Evolutionary conservation across 257 asterid genomes (phyloP), one percentile per base, ranked within the genome.

Genomic region (Cordia subcordata): DNA sequence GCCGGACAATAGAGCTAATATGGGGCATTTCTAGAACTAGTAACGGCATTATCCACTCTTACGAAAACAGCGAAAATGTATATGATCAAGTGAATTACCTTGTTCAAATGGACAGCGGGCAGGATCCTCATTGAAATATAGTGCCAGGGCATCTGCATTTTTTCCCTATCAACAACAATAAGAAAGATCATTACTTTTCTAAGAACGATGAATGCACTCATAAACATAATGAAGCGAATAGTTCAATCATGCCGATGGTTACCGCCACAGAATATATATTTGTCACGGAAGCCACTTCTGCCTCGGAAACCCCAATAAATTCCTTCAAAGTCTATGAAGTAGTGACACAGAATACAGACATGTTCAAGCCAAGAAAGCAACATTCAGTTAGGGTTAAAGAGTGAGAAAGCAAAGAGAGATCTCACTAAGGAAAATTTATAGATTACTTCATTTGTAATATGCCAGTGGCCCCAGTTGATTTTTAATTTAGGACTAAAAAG

Each of bases 111-210:
- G 97, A 75, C 85, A 90, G 55, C 83, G 80, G 19, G 87, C 95
- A 59, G 97, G 97, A 68, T 94, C 99, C 83, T 94, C 99, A n/a
- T 94, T 94, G 53, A 94, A 94, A 82, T 94, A 94, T 46, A 86
- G 79, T 64, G 90, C 90, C 71, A 90, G 72, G 27, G 95, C 96
- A 85, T 94, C 99, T 22, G 99, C 99, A 61, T 87, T 87, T 75
- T 84, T 85, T 64, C 97, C 99, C 99, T 94, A 90, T 47, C 20
- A 64, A 55, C 22, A 61, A 37, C 12, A 51, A 65, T 40, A 51
- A 64, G 64, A 33, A 45, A 44, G 27, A 67, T 55, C 53, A 58
- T 50, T 44, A 42, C 63, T 49, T 49, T 10, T 49, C 21, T 13
- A 53, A 15, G 57, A 53, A 22, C 4, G n/a, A n/a, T n/a, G 11